Conservation (phyloP, 2,329 filamentous ascomycete species). For the Epichloe aotearoae region DNA sequence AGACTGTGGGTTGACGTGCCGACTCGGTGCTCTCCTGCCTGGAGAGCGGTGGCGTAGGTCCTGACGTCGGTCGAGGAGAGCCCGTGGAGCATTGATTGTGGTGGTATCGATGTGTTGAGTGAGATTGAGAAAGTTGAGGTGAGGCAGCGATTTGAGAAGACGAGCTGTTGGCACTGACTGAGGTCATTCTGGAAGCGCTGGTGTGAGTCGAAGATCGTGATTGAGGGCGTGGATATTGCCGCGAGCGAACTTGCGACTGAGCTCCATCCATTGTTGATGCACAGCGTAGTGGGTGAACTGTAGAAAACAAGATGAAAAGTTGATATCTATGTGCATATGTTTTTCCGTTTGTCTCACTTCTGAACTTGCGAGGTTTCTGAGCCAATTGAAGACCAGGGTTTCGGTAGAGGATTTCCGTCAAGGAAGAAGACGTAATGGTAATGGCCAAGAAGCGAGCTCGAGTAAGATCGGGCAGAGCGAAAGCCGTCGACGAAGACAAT, state of each 20-base stretch:
- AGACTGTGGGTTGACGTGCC: conserved; percentile 27
- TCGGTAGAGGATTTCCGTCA: background rate
- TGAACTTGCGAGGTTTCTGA: background rate
- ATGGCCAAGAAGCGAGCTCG: background rate
- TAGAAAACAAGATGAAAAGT: background rate
- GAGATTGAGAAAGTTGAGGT: conserved; percentile 21
- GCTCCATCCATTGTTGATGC: conserved; percentile 18
- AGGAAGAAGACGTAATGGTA: background rate
- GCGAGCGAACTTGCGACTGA: conserved; percentile 12
- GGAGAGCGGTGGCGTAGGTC: conserved; percentile 28
- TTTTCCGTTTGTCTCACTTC: background rate
- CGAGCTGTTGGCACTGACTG: conserved; percentile 29
- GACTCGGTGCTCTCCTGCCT: conserved; percentile 29
- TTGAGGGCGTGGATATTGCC: conserved; percentile 26
- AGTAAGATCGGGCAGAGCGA: background rate
- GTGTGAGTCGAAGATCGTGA: conserved; percentile 34
- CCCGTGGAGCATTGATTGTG: conserved; percentile 23
- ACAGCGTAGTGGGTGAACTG: background rate
- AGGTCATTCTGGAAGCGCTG: conserved; percentile 26
- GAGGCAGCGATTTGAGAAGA: conserved; percentile 26
- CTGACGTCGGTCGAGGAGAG: conserved; percentile 25
- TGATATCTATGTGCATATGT: background rate
- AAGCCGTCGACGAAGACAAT: background rate
- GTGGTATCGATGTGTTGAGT: conserved; percentile 26
- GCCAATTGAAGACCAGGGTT: background rate